A percentile compares a stretch with the other conserved stretches of the same genome.
These are phyloP conservation scores for Poronia punctata DNA, from an alignment of 495 filamentous ascomycete species.

Conservation along the genomic window DNA sequence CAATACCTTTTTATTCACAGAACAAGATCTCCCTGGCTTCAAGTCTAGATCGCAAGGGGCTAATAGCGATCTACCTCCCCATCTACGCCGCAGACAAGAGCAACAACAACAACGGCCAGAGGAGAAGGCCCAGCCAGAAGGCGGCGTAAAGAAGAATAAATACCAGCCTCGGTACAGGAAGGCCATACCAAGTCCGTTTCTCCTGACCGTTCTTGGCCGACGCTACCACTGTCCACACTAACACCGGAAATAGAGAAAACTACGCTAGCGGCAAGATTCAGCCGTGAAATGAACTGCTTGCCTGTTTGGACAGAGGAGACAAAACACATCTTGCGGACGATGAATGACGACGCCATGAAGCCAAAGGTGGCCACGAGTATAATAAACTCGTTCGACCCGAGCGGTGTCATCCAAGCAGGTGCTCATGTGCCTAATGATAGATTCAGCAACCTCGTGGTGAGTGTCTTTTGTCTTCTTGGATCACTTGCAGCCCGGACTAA, in stretches of 20 bases:
- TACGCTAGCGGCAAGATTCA: conserved; percentile 61
- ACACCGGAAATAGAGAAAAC: conserved; percentile 62
- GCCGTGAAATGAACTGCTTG: conserved; percentile 69
- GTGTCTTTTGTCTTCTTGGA: conserved; percentile 17
- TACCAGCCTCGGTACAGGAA: conserved; percentile 65
- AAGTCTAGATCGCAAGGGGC: conserved; percentile 49
- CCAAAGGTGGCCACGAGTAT: conserved; percentile 51
- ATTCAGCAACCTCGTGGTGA: conserved; percentile 54
- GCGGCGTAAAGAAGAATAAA: conserved; percentile 46
- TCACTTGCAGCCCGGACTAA: conserved; percentile 18
- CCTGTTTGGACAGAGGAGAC: conserved; percentile 72
- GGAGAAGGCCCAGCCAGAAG: conserved; percentile 24
- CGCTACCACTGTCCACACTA: conserved; percentile 4
- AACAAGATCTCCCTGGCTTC: conserved; percentile 81
- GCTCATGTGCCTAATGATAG: conserved; percentile 38
- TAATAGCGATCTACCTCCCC: conserved; percentile 44
- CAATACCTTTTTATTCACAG: conserved; percentile 86
- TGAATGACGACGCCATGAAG: conserved; percentile 56
- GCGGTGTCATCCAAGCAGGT: conserved; percentile 40
- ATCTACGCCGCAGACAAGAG: conserved; percentile 37
- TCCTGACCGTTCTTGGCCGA: background rate
- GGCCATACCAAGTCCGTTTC: conserved; percentile 70
- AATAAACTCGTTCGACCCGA: conserved; percentile 34
- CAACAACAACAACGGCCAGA: conserved; percentile 25
- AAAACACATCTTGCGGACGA: conserved; percentile 49